Evolutionary conservation across 225 moss, liverwort and hornwort species (phyloP).

Genomic region (Marchantia paleacea): DNA sequence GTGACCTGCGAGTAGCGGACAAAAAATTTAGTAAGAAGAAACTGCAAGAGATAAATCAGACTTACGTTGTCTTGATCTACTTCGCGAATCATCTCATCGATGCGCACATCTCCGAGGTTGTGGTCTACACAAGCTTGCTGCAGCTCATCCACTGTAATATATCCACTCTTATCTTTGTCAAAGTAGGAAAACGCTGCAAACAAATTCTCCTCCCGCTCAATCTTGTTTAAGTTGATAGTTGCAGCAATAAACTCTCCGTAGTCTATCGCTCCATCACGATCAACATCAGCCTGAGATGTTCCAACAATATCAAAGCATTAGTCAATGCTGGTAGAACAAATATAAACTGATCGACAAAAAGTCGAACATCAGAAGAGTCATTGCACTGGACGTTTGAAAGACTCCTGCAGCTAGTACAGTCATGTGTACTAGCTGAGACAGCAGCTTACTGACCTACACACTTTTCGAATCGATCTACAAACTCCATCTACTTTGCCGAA

Average conservation of each 20-base stretch:
- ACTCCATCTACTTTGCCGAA: too few species aligned
- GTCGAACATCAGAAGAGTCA: neutral
- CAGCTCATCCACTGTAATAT: slow-evolving; percentile 76
- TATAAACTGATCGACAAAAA: neutral
- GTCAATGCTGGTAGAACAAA: neutral
- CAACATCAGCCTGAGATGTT: slow-evolving; percentile 61
- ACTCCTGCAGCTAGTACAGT: too few species aligned
- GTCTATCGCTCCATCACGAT: slow-evolving; percentile 76
- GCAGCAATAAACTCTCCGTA: slow-evolving; percentile 87
- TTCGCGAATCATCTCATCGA: slow-evolving; percentile 75
- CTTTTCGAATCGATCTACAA: too few species aligned
- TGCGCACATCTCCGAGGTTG: slow-evolving; percentile 75
- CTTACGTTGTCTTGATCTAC: slow-evolving; percentile 64
- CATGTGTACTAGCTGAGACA: neutral
- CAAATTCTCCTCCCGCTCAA: slow-evolving; percentile 85
- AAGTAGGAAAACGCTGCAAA: slow-evolving; percentile 82
- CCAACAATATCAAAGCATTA: neutral
- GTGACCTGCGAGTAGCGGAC: too few species aligned
- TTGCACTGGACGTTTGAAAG: too few species aligned
- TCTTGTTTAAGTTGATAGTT: slow-evolving; percentile 84
- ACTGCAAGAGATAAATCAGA: neutral
- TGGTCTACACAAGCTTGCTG: slow-evolving; percentile 73
- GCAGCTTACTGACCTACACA: neutral
- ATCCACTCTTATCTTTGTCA: slow-evolving; percentile 86
- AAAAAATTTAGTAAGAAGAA: too few species aligned